Conservation (phyloP, 208 protist genomes). For the Acanthamoeba triangularis region DNA sequence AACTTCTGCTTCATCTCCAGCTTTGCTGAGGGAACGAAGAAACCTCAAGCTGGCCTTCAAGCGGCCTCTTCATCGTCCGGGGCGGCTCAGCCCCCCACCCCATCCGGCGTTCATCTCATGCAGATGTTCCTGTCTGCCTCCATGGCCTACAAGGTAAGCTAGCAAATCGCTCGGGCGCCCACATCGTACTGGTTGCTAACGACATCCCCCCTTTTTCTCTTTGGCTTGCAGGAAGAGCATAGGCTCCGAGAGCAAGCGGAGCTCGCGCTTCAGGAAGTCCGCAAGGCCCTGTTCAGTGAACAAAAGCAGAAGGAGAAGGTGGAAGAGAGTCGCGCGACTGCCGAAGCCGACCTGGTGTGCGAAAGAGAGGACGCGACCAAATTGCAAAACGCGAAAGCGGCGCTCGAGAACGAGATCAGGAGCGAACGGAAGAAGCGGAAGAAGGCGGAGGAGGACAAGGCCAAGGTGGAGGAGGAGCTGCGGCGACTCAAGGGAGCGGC, state of each 20-base stretch:
- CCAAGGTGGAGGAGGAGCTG: neutral
- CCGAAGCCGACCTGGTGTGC: neutral
- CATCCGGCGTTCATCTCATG: constrained; percentile 14
- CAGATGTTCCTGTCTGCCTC: constrained; percentile 51
- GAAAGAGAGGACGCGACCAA: neutral
- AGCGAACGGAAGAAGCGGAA: constrained; percentile 36
- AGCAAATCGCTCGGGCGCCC: neutral
- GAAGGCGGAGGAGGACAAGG: constrained; percentile 37
- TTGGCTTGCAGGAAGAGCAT: constrained; percentile 7
- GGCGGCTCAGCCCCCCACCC: neutral
- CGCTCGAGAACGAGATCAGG: constrained; percentile 34
- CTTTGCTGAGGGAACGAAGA: neutral
- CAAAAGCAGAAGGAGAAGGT: constrained; percentile 10
- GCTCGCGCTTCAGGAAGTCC: neutral
- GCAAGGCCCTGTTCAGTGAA: neutral
- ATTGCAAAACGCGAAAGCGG: neutral
- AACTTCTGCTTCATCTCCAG: neutral
- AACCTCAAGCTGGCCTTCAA: neutral
- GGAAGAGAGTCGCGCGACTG: neutral
- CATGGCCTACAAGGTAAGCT: constrained; percentile 51
- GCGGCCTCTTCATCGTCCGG: neutral
- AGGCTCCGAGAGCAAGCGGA: neutral
- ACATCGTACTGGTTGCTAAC: neutral
- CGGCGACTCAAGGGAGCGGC: neutral
- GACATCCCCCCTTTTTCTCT: neutral